These are phyloP conservation scores for Pleurostoma richardsiae DNA, from an alignment of 2,329 filamentous ascomycete genomes.

Conservation along the genomic window DNA sequence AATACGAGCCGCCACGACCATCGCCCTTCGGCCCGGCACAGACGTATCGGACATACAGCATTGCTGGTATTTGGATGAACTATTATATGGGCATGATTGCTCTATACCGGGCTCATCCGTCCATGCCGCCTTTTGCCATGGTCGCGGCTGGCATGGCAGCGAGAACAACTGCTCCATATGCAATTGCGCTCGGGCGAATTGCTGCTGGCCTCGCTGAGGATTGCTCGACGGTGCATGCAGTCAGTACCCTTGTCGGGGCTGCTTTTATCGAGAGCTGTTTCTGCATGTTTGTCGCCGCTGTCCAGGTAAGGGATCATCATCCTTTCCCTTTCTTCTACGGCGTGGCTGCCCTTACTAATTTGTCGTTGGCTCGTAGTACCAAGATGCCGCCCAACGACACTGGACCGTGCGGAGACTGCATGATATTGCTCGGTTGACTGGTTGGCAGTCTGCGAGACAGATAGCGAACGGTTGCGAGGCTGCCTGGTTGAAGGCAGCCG, in stretches of 20 bases:
- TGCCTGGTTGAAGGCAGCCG: slow-evolving; percentile 71
- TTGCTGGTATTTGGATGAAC: slow-evolving; percentile 82
- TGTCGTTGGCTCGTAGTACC: slow-evolving; percentile 49
- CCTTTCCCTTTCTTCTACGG: neutral
- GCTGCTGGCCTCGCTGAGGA: slow-evolving; percentile 64
- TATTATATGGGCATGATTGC: slow-evolving; percentile 83
- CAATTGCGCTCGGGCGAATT: slow-evolving; percentile 74
- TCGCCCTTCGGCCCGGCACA: slow-evolving; percentile 80
- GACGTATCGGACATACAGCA: slow-evolving; percentile 80
- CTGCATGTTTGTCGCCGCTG: slow-evolving; percentile 78
- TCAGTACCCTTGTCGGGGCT: slow-evolving; percentile 74
- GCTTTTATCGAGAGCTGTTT: slow-evolving; percentile 80
- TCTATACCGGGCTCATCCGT: slow-evolving; percentile 76
- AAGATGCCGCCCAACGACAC: slow-evolving; percentile 63
- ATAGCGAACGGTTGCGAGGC: slow-evolving; percentile 83
- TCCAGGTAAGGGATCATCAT: slow-evolving; percentile 48
- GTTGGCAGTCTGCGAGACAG: slow-evolving; percentile 78
- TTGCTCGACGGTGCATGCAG: slow-evolving; percentile 43
- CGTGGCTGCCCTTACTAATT: no score
- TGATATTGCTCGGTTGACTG: slow-evolving; percentile 73
- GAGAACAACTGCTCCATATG: slow-evolving; percentile 62
- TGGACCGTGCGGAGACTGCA: slow-evolving; percentile 73
- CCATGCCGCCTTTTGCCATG: slow-evolving; percentile 88
- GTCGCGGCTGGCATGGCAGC: slow-evolving; percentile 78
- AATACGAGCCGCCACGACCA: slow-evolving; percentile 54